phyloP scores from a whole-genome alignment of 108 stramenopile genomes.

The Fragilariopsis cylindrus region DNA sequence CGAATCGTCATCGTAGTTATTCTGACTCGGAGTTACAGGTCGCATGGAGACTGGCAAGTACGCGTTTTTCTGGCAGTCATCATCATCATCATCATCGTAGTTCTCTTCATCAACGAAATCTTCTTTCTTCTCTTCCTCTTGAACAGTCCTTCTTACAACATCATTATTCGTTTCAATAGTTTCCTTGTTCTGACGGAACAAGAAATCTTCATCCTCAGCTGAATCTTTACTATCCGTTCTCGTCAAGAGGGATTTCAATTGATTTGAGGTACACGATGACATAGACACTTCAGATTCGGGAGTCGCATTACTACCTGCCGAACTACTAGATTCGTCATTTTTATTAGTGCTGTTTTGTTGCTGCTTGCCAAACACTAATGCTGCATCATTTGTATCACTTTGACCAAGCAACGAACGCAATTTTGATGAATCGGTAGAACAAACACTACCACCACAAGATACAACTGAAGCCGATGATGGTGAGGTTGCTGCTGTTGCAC shows the following conservation, averaged over 20 bases:
- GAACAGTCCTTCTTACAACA: not conserved
- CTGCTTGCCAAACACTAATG: slow-evolving; percentile 11
- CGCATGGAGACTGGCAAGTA: slow-evolving; percentile 5
- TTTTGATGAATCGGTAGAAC: slow-evolving; percentile 28
- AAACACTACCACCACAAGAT: not conserved
- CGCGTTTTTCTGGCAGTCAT: not conserved
- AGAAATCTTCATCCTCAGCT: not conserved
- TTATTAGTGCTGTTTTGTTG: not conserved
- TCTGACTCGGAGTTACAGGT: not conserved
- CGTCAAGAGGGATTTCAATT: slow-evolving; percentile 9
- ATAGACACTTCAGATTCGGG: not conserved
- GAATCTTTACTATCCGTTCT: not conserved
- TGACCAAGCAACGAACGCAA: slow-evolving; percentile 25
- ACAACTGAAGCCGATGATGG: not conserved
- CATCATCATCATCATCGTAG: not conserved
- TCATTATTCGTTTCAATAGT: not conserved
- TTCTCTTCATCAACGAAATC: not conserved
- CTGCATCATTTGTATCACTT: slow-evolving; percentile 33
- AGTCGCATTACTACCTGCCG: not conserved
- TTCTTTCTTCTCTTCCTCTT: slow-evolving; percentile 15
- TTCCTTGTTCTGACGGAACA: slow-evolving; percentile 1
- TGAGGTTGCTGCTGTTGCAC: slow-evolving; percentile 2
- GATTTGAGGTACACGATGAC: not conserved
- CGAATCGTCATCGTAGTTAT: not conserved
- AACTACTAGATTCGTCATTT: not conserved